Base-by-base conservation (phyloP, 2,329 filamentous ascomycete species). In the Penicillium olsonii region DNA sequence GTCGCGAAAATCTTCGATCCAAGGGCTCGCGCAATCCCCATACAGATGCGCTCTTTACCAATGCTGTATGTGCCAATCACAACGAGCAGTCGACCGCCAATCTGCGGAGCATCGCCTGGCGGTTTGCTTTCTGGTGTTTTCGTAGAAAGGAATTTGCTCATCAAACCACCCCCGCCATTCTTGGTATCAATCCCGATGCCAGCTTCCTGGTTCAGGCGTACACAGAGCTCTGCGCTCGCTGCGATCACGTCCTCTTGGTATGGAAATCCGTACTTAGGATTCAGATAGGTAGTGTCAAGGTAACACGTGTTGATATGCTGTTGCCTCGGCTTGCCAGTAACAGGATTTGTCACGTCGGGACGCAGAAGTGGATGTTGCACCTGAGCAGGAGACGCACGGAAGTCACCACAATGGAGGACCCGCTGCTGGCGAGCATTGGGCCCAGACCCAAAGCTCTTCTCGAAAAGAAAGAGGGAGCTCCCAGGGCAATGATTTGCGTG, bases 41-140 rank as follows among this genome's bases (percentile, higher is more conserved):
- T 79, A 67, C 92, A 97, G 57, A 99, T 92, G 34, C 92, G 87
- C 70, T 99, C 94, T 73, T 99, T 99, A 65, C 94, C 94, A 63
- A 99, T 99, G 61, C 88, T 95, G 73, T 99, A 99, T 0, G 94
- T 99, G 37, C 94, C 94, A 53, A 96, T 95, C 6, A 99, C 84
- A 5, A 99, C 89, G 0, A 99, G 81, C 2, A 99, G 79, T 4
- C 90, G 85, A 39, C 88, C 85, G 38, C 78, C 77, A 24, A 68
- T 63, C 2, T 47, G 56, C 67, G 78, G 42, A 48, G 57, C 34
- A 56, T 65, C 54, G 7, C 58, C 48, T 46, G 51, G 42, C 15
- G 56, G 45, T 61, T 56, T 64, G 56, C 56, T 35, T 40, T 42
- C 43, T 8, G 70, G 68, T 2, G 72, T 70, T 14, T 74, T 69